These are phyloP conservation scores for Polyporus arcularius DNA, from an alignment of 768 basidiomycete genomes.

Conservation along the genomic window DNA sequence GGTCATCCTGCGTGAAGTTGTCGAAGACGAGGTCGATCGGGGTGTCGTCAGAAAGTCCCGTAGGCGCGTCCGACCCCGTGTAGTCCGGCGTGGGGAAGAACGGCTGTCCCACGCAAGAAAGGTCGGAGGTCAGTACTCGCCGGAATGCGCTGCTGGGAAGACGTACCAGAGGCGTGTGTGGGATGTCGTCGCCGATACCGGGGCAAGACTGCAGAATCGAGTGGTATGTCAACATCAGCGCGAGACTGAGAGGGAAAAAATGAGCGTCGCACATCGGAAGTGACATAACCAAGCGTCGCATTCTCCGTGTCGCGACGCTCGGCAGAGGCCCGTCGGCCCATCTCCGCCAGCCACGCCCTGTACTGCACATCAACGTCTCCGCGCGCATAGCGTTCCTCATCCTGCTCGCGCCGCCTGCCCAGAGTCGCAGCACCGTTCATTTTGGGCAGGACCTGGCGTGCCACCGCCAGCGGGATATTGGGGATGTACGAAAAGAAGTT, in stretches of 20 bases:
- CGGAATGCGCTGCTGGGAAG: background rate
- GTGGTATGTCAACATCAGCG: background rate
- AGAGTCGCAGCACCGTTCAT: conserved; percentile 49
- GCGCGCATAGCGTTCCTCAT: conserved; percentile 43
- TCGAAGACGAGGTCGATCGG: conserved; percentile 76
- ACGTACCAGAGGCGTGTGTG: conserved; percentile 53
- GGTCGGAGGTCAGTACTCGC: background rate
- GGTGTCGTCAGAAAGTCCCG: conserved; percentile 44
- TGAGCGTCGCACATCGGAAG: conserved; percentile 52
- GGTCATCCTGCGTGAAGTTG: conserved; percentile 58
- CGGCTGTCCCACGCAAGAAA: conserved; percentile 29
- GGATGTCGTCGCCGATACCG: conserved; percentile 72
- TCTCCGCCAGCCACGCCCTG: conserved; percentile 58
- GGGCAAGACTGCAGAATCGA: conserved; percentile 52
- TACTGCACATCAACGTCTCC: conserved; percentile 56
- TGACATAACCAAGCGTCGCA: conserved; percentile 78
- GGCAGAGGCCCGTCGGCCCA: conserved; percentile 40
- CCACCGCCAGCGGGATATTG: too few species aligned
- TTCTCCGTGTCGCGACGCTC: conserved; percentile 47
- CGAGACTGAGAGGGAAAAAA: background rate
- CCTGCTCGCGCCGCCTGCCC: conserved; percentile 34
- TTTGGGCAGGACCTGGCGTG: conserved; percentile 35
- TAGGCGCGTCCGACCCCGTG: conserved; percentile 55
- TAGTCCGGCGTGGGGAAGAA: conserved; percentile 58
- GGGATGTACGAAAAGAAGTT: too few species aligned